Evolutionary conservation across 2,329 filamentous ascomycete species (phyloP).

Genomic region (Incumbomyces lentus): DNA sequence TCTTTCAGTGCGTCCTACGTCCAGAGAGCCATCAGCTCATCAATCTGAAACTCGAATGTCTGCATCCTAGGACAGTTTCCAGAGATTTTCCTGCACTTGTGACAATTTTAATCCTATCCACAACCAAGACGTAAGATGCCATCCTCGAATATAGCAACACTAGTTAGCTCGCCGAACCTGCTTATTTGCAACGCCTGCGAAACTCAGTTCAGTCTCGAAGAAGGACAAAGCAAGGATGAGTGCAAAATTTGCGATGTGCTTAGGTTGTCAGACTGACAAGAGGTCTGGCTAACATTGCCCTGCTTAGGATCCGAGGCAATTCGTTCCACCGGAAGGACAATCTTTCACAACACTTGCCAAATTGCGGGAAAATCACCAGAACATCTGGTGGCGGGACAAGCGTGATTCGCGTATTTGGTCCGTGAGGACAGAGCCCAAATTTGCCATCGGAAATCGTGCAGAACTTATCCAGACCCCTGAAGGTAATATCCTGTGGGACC

Average conservation of each 20-base stretch:
- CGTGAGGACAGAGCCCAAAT: conserved; percentile 25
- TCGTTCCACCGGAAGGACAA: conserved; percentile 8
- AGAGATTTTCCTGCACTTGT: too few relatives aligned
- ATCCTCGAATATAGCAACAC: too few relatives aligned
- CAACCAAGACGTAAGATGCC: too few relatives aligned
- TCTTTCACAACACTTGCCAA: conserved; percentile 27
- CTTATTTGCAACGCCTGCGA: conserved; percentile 19
- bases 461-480: conserved; percentile 54
- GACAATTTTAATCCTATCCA: too few relatives aligned
- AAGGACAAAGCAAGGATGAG: conserved; percentile 10
- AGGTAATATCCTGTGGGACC: conserved; percentile 74
- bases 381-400: background rate
- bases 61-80: too few relatives aligned
- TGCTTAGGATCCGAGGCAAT: conserved; percentile 11
- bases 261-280: background rate
- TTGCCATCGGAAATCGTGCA: conserved; percentile 67
- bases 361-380: conserved; percentile 44
- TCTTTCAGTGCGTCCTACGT: too few relatives aligned
- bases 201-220: conserved; percentile 16
- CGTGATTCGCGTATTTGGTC: background rate
- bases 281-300: too few relatives aligned
- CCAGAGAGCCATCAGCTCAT: too few relatives aligned
- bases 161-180: conserved; percentile 13
- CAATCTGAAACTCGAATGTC: too few relatives aligned
- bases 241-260: conserved; percentile 19